Base-by-base conservation (phyloP, 2,329 filamentous ascomycete genomes). In the Emmonsiellopsis sp. region DNA sequence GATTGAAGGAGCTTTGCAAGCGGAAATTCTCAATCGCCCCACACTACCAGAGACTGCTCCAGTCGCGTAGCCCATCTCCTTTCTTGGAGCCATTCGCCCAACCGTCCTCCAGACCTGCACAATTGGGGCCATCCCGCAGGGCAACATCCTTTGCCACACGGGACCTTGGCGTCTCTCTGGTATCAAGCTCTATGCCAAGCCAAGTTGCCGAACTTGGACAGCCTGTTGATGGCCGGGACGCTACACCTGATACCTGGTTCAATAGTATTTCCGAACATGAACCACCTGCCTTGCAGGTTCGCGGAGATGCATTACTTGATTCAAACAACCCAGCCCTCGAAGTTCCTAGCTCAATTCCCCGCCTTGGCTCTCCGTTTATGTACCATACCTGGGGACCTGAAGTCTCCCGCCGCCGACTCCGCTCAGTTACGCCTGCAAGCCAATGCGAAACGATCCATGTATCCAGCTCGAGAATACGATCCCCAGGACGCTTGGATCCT, bases 41-140 rank as follows among this genome's bases (percentile, higher is more conserved):
- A 16, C 81, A 85, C 61, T 85, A 85, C 63, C 80, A 84, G 63
- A 76, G 82, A 55, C 73, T 85, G 60, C 71, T 85, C 57, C 75
- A 78, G 57, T 79, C 76, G 38, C 74, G 81, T 51, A 84, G 79
- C 52, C 82, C 82, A 9, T 83, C 81, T 26, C 82, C 82, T 2
- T 75, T 80, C 60, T 66, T 65, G 41, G 70, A 75, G 44, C 63
- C 70, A 43, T 63, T 69, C 35, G 61, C 67, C 13, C 63, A 59
- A 15, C 62, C 58, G 30, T 58, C 68, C 7, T 63, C 70, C 10
- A 53, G 57, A 10, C 44, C 64, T 11, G 62, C 62, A 9, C 58
- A 60, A 34, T 58, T 61, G 11, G 61, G 58, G n/a, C 54, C 59
- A 26, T 57, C 58, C 46, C 55, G 58, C 37, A 58, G 57, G 41